phyloP scores from a whole-genome alignment of 116 monocot genomes.

The Trichopus zeylanicus region DNA sequence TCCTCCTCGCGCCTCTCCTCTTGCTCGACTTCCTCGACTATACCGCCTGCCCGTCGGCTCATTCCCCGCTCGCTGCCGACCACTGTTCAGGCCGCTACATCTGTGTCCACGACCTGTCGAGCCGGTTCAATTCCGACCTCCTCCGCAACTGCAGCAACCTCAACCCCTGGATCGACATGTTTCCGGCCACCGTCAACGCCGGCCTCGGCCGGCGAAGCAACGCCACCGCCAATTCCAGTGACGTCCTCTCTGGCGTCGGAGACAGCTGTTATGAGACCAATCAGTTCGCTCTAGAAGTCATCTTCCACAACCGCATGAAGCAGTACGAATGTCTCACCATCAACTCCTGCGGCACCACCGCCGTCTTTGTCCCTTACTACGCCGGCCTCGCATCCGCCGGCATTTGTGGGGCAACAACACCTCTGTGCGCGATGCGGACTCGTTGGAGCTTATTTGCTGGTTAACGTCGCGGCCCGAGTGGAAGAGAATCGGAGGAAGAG shows the following conservation, averaged over 20 bases:
- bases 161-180: not conserved
- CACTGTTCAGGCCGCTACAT: slow-evolving; percentile 1
- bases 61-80: too few species aligned
- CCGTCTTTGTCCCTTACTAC: not conserved
- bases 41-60: too few species aligned
- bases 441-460: not conserved
- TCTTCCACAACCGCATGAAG: not conserved
- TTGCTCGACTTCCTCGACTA: too few species aligned
- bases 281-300: not conserved
- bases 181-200: not conserved
- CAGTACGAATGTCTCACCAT: not conserved
- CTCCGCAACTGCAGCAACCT: not conserved
- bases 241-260: not conserved
- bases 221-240: not conserved
- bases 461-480: slow-evolving; percentile 5
- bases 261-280: not conserved
- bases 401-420: not conserved
- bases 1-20: too few species aligned
- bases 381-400: not conserved
- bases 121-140: not conserved
- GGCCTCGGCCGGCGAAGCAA: not conserved
- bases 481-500: slow-evolving; percentile 4
- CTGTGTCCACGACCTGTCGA: not conserved
- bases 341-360: not conserved
- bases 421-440: not conserved